These are phyloP conservation scores for Fusarium acutatum DNA, from an alignment of 2,329 filamentous ascomycete species.

Conservation along the genomic window DNA sequence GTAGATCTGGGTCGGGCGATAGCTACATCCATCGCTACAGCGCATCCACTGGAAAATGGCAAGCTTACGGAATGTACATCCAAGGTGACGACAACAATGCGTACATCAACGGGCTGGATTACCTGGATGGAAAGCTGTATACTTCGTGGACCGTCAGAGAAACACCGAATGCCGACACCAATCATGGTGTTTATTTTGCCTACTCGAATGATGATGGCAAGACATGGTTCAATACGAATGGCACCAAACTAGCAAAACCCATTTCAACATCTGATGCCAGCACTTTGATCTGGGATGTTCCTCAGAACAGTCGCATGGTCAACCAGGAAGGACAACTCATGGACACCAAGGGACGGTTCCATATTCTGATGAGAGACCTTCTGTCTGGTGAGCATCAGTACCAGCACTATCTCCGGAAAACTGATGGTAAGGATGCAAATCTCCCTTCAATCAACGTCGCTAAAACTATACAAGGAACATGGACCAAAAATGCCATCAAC, in stretches of 20 bases:
- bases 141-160: slow-evolving; percentile 30
- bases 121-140: slow-evolving; percentile 19
- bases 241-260: neutral
- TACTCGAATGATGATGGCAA: slow-evolving; percentile 28
- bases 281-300: slow-evolving; percentile 19
- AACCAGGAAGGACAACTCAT: slow-evolving; percentile 26
- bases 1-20: slow-evolving; percentile 21
- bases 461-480: neutral
- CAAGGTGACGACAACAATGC: slow-evolving; percentile 29
- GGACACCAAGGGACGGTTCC: slow-evolving; percentile 14
- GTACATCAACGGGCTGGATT: slow-evolving; percentile 26
- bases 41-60: slow-evolving; percentile 21
- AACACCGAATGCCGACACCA: slow-evolving; percentile 24
- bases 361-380: slow-evolving; percentile 27
- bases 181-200: slow-evolving; percentile 28
- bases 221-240: slow-evolving; percentile 25
- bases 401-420: slow-evolving; percentile 19
- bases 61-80: slow-evolving; percentile 24
- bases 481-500: slow-evolving; percentile 25
- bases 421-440: neutral
- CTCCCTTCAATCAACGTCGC: fast-evolving
- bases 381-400: slow-evolving; percentile 14
- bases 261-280: slow-evolving; percentile 19
- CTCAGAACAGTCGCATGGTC: slow-evolving; percentile 30
- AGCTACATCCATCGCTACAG: slow-evolving; percentile 35